Conservation (phyloP, 163 green algal genomes). For the Picocystis sp. region DNA sequence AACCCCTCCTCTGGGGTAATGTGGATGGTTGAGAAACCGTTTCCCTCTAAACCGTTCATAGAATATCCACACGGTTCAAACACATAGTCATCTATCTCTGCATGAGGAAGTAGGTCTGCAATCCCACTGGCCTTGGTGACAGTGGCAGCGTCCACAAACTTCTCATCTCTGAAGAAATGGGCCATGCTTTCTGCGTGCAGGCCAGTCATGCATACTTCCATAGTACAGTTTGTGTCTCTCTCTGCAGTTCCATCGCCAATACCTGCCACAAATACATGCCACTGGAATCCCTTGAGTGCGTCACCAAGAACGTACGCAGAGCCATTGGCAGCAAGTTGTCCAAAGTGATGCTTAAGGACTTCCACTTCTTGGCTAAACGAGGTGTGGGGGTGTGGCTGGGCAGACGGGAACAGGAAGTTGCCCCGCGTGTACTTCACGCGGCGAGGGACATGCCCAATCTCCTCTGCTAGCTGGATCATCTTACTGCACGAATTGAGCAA, state of each 20-base stretch:
- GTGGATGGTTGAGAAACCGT: constrained; percentile 82
- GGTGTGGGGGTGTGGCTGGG: constrained; percentile 61
- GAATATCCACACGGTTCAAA: constrained; percentile 99
- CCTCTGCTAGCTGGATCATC: constrained; percentile 52
- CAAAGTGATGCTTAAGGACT: constrained; percentile 56
- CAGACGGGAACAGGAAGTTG: constrained; percentile 75
- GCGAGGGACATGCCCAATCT: constrained; percentile 35
- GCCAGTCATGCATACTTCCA: constrained; percentile 96
- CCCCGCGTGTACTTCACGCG: constrained; percentile 79
- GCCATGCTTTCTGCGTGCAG: constrained; percentile 36
- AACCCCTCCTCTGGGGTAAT: constrained; percentile 87
- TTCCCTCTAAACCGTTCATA: constrained; percentile 82
- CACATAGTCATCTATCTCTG: constrained; percentile 81
- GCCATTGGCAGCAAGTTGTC: constrained; percentile 17
- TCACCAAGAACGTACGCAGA: constrained; percentile 65
- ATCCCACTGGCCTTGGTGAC: constrained; percentile 19
- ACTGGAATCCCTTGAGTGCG: constrained; percentile 61
- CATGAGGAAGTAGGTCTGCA: constrained; percentile 18
- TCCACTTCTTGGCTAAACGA: constrained; percentile 57
- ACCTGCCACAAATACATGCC: constrained; percentile 82
- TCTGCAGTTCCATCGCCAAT: neutral
- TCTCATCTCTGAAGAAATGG: constrained; percentile 48
- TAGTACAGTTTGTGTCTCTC: constrained; percentile 38
- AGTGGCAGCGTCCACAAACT: constrained; percentile 12
- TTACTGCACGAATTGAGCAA: constrained; percentile 44